Base-by-base conservation (phyloP, 2,329 filamentous ascomycete genomes). In the Aspergillus felis region DNA sequence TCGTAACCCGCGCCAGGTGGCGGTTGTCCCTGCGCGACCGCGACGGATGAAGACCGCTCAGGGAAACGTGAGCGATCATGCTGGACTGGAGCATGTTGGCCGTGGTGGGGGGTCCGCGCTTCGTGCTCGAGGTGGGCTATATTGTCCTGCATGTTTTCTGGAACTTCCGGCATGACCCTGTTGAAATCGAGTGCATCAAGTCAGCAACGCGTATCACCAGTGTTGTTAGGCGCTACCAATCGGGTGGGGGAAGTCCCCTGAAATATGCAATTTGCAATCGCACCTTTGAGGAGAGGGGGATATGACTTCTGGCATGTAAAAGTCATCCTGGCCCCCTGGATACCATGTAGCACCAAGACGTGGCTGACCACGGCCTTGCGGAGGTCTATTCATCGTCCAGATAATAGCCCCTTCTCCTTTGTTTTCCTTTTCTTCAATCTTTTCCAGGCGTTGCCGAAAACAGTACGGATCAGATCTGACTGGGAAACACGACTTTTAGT, bases 121-220 rank as follows among this genome's bases (percentile, higher is more conserved):
- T 92, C 87, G 59, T 92, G 82, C 81, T 97, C 92, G 79, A 99
- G 86, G 74, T 92, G 88, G 69, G 93, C 90, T 64, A 99, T 84
- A 76, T 90, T 93, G 70, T 96, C 88, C 79, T 96, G 92, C 85
- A 99, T 97, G 77, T 96, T 93, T 77, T 93, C 90, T 66, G 93
- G 91, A 64, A 97, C 92, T 82, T 97, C 92, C 73, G 91, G 90
- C 87, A 93, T 96, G 70, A 95, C 86, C 80, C 91, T 96, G 75
- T 65, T 38, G 48, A 29, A 47, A 54, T 41, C 14, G 56, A 47
- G 49, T 50, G 38, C 71, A 62, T 55, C 55, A 47, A 56, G 62
- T 69, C 58, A 72, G 66, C 63, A 64, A 63, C 48, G 59, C 57
- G 59, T 38, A 59, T 51, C 54, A 63, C 51, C 51, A 53, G 50